Conservation (phyloP, 768 basidiomycete species). For the Pleurotus citrinopileatus region DNA sequence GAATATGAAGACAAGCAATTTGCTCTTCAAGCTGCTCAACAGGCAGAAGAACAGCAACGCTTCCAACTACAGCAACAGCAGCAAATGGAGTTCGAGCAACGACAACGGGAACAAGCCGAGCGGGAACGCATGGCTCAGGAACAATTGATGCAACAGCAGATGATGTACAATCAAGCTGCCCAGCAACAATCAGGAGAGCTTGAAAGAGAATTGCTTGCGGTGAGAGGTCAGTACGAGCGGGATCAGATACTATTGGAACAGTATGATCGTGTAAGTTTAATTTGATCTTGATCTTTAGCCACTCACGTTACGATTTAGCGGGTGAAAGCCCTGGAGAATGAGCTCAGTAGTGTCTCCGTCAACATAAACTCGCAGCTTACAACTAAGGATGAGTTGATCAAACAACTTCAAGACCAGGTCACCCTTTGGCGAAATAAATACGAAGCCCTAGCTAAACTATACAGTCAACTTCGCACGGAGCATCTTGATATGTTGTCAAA, state of each 20-base stretch:
- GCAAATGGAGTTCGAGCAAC: conserved; percentile 85
- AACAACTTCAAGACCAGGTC: conserved; percentile 95
- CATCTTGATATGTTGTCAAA: conserved; percentile 97
- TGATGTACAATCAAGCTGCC: conserved; percentile 74
- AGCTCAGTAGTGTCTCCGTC: conserved; percentile 68
- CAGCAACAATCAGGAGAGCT: conserved; percentile 74
- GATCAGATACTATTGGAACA: conserved; percentile 98
- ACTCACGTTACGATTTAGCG: conserved; percentile 48
- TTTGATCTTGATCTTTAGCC: conserved; percentile 2
- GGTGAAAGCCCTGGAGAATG: conserved; percentile 93
- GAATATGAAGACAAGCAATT: conserved; percentile 95
- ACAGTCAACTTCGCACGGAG: conserved; percentile 96
- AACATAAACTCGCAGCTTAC: conserved; percentile 84
- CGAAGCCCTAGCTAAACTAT: conserved; percentile 96
- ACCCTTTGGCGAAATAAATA: conserved; percentile 98
- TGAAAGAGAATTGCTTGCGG: conserved; percentile 85
- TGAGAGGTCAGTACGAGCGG: conserved; percentile 96
- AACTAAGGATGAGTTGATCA: conserved; percentile 94
- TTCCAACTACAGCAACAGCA: conserved; percentile 75
- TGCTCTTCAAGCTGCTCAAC: conserved; percentile 77
- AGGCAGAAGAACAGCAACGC: conserved; percentile 80
- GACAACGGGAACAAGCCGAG: conserved; percentile 86
- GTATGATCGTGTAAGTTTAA: conserved; percentile 82
- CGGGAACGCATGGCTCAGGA: conserved; percentile 87
- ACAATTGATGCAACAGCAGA: conserved; percentile 80